Evolutionary conservation across 2,329 filamentous ascomycete species (phyloP).

Genomic region (Nemania sp.): DNA sequence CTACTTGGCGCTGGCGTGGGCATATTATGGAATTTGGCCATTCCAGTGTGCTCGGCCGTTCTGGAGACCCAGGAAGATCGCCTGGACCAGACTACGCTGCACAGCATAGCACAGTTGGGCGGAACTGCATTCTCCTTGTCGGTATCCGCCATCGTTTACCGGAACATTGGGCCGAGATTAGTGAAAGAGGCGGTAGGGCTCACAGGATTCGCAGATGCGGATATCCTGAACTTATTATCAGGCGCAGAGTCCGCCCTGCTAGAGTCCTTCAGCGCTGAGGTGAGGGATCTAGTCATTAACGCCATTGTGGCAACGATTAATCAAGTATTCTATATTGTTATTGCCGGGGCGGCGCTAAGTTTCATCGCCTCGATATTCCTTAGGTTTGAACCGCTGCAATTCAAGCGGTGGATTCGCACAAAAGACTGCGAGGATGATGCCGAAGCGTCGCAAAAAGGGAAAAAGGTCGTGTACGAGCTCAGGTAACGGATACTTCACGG

Average conservation of each 20-base stretch:
- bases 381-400: slow-evolving; percentile 18
- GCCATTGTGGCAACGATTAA: slow-evolving; percentile 36
- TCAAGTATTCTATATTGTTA: slow-evolving; percentile 33
- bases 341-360: slow-evolving; percentile 33
- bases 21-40: slow-evolving; percentile 38
- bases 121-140: slow-evolving; percentile 35
- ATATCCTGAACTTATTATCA: slow-evolving; percentile 37
- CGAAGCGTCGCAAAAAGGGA: not conserved
- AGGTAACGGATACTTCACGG: slow-evolving; percentile 7
- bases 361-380: slow-evolving; percentile 27
- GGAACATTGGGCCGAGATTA: slow-evolving; percentile 38
- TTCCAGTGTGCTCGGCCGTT: slow-evolving; percentile 38
- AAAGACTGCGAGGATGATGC: not conserved
- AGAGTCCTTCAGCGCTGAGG: slow-evolving; percentile 22
- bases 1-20: slow-evolving; percentile 41
- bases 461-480: slow-evolving; percentile 6
- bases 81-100: slow-evolving; percentile 39
- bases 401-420: slow-evolving; percentile 6
- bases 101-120: slow-evolving; percentile 42
- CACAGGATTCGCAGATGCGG: slow-evolving; percentile 27
- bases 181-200: slow-evolving; percentile 28
- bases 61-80: slow-evolving; percentile 32
- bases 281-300: slow-evolving; percentile 26
- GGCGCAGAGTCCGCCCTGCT: slow-evolving; percentile 35
- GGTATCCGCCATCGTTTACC: slow-evolving; percentile 38